Base-by-base conservation (phyloP, 805 yeast species). In the Yarrowia hollandica region DNA sequence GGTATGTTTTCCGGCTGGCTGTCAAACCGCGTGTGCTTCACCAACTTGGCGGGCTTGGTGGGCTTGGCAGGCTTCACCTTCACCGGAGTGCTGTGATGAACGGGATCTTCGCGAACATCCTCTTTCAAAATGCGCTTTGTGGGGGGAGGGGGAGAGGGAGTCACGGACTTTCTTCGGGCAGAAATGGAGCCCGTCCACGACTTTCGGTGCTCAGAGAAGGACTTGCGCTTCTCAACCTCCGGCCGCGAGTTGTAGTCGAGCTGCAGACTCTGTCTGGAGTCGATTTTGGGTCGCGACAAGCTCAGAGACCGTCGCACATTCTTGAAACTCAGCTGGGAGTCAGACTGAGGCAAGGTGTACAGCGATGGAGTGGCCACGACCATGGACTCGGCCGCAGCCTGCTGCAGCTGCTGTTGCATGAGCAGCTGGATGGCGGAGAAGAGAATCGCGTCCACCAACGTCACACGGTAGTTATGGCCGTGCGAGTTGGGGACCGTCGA, bases 341-440 rank as follows among this genome's bases (percentile, higher is more conserved):
- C 52, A 1, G 35, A 28, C 52, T 44, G 52, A 12, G 52, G 52
- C 25, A 44, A 18, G 3, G 52, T 15, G 26, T 44, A 44, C 26
- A 44, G 63, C 35, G 63, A 25, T 30, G 62, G 41, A 9, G 64
- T 48, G n/a, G 64, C 63, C 60, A 64, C 60, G n/a, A 64, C 59
- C 60, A 64, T 48, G 60, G 63, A 60, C 56, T 64, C 61, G 30
- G 67, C 65, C 0, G 52, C 52, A 9, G 55, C 55, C 39, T 48
- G 55, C 39, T 31, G 38, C 6, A 48, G 44, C 26, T 35, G 58
- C 42, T 52, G 44, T 25, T 52, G 58, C 58, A 52, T 52, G 21
- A 52, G 35, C 44, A 52, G 26, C 34, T 35, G 42, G 26, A 52
- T 35, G 25, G 58, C 42, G 11, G 58, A 52, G 26, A 52, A 52